Evolutionary conservation across 768 basidiomycete species (phyloP), one percentile per base, ranked within the genome.

Genomic region (Cystofilobasidium macerans): DNA sequence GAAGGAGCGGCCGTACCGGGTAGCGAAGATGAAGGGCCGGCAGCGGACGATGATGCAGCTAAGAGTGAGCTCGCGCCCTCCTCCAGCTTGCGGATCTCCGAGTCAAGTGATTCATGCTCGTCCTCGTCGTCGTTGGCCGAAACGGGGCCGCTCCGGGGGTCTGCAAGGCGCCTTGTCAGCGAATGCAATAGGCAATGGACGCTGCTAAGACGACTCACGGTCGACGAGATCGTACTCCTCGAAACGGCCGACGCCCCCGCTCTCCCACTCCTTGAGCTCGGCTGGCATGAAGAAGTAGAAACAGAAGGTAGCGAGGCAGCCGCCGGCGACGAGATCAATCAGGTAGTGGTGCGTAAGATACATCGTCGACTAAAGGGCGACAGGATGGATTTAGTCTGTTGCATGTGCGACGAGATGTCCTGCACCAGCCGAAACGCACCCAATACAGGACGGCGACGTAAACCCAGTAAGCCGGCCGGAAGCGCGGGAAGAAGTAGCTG

Each of bases 301-400:
- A 72, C 83, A 85, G 24, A 82, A 81, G 42, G 86, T 85, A 56
- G 93, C 86, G 69, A 99, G 82, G 74, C 92, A 94, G 0, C 87
- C 89, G 18, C 95, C 95, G 13, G 85, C 88, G 57, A 91, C 89
- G 74, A 97, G 89, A 74, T 99, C 95, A 78, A 99, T 92, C 73
- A 99, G 86, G 80, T 98, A 98, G 78, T 98, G 94, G 76, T 68
- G 67, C 14, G 67, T 68, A 24, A 68, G 67, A 38, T 68, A 68
- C 67, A 71, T 68, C 16, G 67, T 68, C 11, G 67, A 54, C 51
- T 54, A 30, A 11, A 5, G 9, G 38, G 18, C 3, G 24, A 11
- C 7, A 53, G 48, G 12, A 53, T 26, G 26, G 24, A 26, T n/a
- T n/a, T n/a, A n/a, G n/a, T n/a, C n/a, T n/a, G n/a, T n/a, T n/a